These are phyloP conservation scores for Rosa multiflora DNA, from an alignment of 306 rosid genomes.

Conservation along the genomic window DNA sequence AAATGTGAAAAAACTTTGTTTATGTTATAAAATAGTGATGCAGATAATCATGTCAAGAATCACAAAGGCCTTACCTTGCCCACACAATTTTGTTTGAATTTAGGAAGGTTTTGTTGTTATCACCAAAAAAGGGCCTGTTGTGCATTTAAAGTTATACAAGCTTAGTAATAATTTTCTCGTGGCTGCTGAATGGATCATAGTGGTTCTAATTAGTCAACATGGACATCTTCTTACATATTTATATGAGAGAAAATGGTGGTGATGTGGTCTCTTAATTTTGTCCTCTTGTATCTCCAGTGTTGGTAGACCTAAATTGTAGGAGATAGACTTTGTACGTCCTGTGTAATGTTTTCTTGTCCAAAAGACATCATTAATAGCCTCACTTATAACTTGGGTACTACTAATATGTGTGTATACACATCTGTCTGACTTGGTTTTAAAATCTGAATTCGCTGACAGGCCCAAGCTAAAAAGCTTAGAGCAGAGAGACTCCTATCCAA, in stretches of 20 bases:
- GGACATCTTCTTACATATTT: background rate
- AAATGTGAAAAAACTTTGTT: background rate
- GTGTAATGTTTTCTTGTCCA: background rate
- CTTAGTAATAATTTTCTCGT: background rate
- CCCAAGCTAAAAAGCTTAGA: constrained; percentile 72
- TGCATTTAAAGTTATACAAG: background rate
- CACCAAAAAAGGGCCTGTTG: background rate
- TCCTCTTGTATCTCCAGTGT: background rate
- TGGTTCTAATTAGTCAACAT: background rate
- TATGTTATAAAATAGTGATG: background rate
- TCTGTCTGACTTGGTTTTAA: background rate
- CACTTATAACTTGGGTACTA: background rate
- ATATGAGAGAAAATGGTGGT: background rate
- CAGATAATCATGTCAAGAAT: background rate
- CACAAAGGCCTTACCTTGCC: background rate
- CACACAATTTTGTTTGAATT: background rate
- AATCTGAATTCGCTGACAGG: constrained; percentile 52
- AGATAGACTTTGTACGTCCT: background rate
- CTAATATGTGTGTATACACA: background rate
- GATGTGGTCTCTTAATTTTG: background rate
- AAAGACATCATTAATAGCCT: background rate
- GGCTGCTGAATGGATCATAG: background rate
- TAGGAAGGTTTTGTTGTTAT: background rate
- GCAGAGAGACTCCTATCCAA: constrained; percentile 69
- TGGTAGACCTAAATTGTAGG: background rate